Conservation (phyloP, 768 basidiomycete species). For the Leccinellum luteum region DNA sequence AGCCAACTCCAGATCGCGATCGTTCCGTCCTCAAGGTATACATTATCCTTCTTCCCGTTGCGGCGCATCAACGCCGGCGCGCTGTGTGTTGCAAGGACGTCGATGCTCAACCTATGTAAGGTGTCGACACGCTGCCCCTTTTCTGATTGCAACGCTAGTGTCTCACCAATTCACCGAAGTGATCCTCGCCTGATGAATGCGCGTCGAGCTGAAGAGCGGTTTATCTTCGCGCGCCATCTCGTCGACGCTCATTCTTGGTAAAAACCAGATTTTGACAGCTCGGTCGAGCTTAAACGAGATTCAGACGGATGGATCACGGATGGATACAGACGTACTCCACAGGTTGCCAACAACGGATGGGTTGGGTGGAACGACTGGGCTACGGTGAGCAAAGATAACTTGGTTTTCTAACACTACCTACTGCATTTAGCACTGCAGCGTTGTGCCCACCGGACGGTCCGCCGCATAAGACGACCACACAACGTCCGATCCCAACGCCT, state of each 20-base stretch:
- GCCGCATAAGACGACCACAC: constrained; percentile 63
- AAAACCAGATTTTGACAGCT: constrained; percentile 71
- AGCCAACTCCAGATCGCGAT: constrained; percentile 70
- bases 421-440: constrained; percentile 66
- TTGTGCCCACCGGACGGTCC: constrained; percentile 72
- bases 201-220: constrained; percentile 67
- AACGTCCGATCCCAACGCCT: constrained; percentile 57
- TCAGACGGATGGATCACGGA: constrained; percentile 1
- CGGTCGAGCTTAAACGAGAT: constrained; percentile 56
- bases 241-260: constrained; percentile 40
- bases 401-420: constrained; percentile 27
- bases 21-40: constrained; percentile 45
- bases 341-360: constrained; percentile 68
- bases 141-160: neutral
- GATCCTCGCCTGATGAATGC: constrained; percentile 64
- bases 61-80: constrained; percentile 48
- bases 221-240: constrained; percentile 63
- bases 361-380: constrained; percentile 64
- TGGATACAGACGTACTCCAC: constrained; percentile 52
- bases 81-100: constrained; percentile 54
- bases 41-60: constrained; percentile 19
- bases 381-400: constrained; percentile 1
- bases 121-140: neutral
- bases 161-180: constrained; percentile 61
- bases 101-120: constrained; percentile 49